Evolutionary conservation across 1,139 yeast genomes (phyloP), one percentile per base, ranked within the genome.

Genomic region (Kodamaea alishanica): DNA sequence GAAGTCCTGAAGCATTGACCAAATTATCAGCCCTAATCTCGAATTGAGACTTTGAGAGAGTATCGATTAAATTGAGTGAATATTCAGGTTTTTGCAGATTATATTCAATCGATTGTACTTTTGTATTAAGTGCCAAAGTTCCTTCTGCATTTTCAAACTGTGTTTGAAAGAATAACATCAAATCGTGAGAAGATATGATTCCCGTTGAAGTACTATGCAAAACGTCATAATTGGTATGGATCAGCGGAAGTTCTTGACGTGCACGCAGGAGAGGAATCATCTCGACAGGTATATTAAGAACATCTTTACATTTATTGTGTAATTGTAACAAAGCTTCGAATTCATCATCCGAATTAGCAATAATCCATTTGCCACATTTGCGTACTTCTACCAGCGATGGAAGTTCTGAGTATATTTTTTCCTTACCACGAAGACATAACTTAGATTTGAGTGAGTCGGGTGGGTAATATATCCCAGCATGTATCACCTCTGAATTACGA

Each of bases 401-500:
- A 49, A 81, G 61, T 28, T 74, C 77, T 9, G 55, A 51, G 54
- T 88, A 89, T 11, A 89, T 69, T 58, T 80, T 61, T 20, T 77
- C 58, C 51, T 86, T 88, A 0, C 97, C 97, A 30, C 72, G 70
- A 26, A 89, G 70, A 50, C 96, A 89, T 31, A 89, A 62, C 49
- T 69, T 63, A 1, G 87, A 78, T 54, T 87, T 83, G 41, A 89
- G 64, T 3, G 84, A 73, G 41, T 77, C 76, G 8, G 66, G 63
- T 0, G 96, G 95, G 52, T 85, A 84, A 56, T 89, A 89, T 6
- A 89, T 54, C 0, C 96, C 97, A 0, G 96, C 96, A 60, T 89
- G 97, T 27, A 89, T 83, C 25, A 89, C 97, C 53, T 89, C 97
- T 2, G 95, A 85, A 65, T 89, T 89, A 37, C 96, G 67, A 8